phyloP scores from a whole-genome alignment of 306 rosid species.

The Fragaria vesca region DNA sequence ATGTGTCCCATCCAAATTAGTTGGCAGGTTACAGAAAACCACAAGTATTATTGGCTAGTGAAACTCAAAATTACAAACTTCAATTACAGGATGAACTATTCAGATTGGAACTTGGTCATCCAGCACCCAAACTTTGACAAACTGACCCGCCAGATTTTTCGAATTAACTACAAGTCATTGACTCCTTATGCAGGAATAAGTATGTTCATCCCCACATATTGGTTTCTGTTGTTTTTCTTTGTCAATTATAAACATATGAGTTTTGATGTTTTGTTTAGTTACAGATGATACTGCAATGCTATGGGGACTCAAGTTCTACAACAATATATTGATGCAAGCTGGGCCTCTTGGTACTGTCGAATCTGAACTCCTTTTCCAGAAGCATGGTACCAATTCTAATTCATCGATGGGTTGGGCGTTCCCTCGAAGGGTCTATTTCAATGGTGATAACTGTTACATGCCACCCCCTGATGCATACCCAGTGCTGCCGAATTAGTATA shows the following conservation, averaged over 20 bases:
- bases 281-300: conserved; percentile 90
- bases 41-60: conserved; percentile 78
- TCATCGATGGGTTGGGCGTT: conserved; percentile 86
- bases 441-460: conserved; percentile 85
- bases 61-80: conserved; percentile 78
- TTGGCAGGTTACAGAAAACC: conserved; percentile 80
- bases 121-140: conserved; percentile 87
- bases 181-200: conserved; percentile 61
- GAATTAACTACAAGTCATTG: conserved; percentile 67
- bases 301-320: conserved; percentile 82
- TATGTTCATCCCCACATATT: conserved; percentile 32
- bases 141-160: conserved; percentile 57
- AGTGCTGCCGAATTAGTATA: conserved; percentile 48
- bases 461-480: conserved; percentile 89
- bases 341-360: conserved; percentile 70
- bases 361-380: conserved; percentile 68
- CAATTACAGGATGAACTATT: conserved; percentile 70
- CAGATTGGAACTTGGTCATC: conserved; percentile 81
- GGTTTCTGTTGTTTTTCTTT: neutral
- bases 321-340: conserved; percentile 79
- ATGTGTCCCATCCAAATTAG: conserved; percentile 86
- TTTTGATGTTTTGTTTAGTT: conserved; percentile 23
- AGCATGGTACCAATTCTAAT: conserved; percentile 57
- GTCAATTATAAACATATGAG: neutral
- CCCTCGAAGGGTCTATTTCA: conserved; percentile 78